phyloP scores from a whole-genome alignment of 345 rosid genomes.

The Salix caprea region DNA sequence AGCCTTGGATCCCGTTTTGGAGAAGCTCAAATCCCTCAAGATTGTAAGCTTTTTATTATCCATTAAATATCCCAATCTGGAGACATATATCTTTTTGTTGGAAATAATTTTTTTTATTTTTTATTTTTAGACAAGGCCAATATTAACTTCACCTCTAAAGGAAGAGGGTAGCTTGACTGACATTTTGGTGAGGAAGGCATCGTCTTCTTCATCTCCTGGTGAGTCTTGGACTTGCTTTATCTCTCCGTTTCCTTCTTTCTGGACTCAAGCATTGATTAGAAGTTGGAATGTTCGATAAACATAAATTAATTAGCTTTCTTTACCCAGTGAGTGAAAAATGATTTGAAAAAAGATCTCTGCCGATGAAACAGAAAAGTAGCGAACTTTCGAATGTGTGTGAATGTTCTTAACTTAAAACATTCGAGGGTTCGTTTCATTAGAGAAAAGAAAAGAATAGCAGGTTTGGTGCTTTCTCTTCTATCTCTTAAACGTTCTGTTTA shows the following conservation, averaged over 20 bases:
- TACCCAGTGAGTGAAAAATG: not conserved
- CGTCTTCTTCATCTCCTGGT: slow-evolving; percentile 58
- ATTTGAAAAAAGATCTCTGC: not conserved
- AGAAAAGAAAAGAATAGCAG: not conserved
- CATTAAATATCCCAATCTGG: not conserved
- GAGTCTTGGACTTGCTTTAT: slow-evolving; percentile 6
- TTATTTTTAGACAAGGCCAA: slow-evolving; percentile 58
- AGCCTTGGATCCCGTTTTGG: slow-evolving; percentile 62
- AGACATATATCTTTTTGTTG: not conserved
- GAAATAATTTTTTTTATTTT: not conserved
- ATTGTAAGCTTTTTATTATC: slow-evolving; percentile 44
- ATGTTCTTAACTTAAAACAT: not conserved
- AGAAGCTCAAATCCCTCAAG: slow-evolving; percentile 70
- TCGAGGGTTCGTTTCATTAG: not conserved
- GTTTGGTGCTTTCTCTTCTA: not conserved
- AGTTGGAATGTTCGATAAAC: not conserved
- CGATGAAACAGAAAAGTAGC: not conserved
- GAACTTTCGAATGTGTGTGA: not conserved
- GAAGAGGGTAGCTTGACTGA: slow-evolving; percentile 85
- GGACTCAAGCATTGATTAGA: not conserved
- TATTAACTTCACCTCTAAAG: slow-evolving; percentile 56
- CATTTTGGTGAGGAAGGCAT: slow-evolving; percentile 73
- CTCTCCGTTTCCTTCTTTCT: not conserved
- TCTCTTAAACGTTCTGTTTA: not conserved
- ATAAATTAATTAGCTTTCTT: not conserved